These are phyloP conservation scores for Cryptosporidium sp. DNA, from an alignment of 169 alveolate genomes.

Conservation along the genomic window DNA sequence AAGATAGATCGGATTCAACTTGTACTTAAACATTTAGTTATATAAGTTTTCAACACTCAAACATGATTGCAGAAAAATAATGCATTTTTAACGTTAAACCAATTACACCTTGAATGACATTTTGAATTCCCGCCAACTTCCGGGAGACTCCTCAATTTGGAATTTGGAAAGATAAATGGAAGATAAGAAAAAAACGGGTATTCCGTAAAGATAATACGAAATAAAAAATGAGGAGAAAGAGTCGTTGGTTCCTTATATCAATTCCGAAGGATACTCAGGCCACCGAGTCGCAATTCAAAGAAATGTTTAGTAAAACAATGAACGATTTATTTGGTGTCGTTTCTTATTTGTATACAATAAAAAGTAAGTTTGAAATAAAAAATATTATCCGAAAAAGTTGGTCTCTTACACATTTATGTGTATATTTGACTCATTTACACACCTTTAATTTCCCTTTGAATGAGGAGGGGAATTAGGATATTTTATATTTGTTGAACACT, in stretches of 20 bases:
- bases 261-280: conserved; percentile 22
- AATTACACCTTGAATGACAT: neutral
- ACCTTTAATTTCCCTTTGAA: neutral
- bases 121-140: neutral
- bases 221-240: conserved; percentile 61
- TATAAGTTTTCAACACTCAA: neutral
- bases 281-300: conserved; percentile 27
- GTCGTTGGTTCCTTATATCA: conserved; percentile 65
- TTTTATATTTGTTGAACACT: neutral
- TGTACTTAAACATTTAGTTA: no score
- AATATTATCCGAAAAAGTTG: neutral
- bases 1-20: neutral
- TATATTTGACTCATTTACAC: neutral
- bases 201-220: neutral
- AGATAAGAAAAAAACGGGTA: neutral
- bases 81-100: no score
- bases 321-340: conserved; percentile 62
- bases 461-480: neutral
- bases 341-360: conserved; percentile 53
- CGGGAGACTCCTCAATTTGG: neutral
- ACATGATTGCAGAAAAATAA: no score
- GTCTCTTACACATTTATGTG: neutral
- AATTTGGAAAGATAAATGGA: neutral
- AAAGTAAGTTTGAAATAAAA: conserved; percentile 55
- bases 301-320: conserved; percentile 37